These are phyloP conservation scores for Diddensiella transvaalensis DNA, from an alignment of 805 yeast species.

Conservation along the genomic window DNA sequence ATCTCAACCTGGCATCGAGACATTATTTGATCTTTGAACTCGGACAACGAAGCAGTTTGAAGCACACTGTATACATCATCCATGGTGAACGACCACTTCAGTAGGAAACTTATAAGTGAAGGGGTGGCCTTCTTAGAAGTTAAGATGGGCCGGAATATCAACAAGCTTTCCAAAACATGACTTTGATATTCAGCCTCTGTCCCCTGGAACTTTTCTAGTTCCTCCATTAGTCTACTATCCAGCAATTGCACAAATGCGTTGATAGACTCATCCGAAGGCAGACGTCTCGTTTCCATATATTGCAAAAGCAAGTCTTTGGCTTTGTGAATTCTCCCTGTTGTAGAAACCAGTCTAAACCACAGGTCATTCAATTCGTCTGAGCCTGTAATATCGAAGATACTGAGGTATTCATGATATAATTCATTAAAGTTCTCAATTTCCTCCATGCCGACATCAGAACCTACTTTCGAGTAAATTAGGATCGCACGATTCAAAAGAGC, in stretches of 20 bases:
- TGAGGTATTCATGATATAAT: conserved; percentile 23
- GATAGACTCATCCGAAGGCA: conserved; percentile 23
- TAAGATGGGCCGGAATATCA: conserved; percentile 18
- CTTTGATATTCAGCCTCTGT: conserved; percentile 20
- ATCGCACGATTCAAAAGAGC: conserved; percentile 25
- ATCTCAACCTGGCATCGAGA: conserved; percentile 27
- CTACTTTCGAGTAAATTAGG: conserved; percentile 24
- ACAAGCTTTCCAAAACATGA: conserved; percentile 18
- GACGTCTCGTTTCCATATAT: conserved; percentile 7
- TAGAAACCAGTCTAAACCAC: conserved; percentile 26
- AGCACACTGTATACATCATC: conserved; percentile 29
- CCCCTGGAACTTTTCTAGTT: conserved; percentile 18
- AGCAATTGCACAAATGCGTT: conserved; percentile 24
- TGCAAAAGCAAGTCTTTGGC: conserved; percentile 21
- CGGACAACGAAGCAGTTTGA: conserved; percentile 19
- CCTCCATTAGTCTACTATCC: conserved; percentile 15
- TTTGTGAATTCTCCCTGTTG: conserved; percentile 24
- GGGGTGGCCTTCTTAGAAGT: conserved; percentile 22
- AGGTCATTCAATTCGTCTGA: conserved; percentile 24
- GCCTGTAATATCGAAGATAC: conserved; percentile 8
- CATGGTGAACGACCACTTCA: conserved; percentile 22
- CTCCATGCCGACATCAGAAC: conserved; percentile 22
- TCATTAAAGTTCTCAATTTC: conserved; percentile 24
- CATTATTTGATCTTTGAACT: conserved; percentile 20
- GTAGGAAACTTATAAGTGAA: conserved; percentile 24